A percentile compares a stretch with the other conserved stretches of the same genome.
These are phyloP conservation scores for Kwoniella mangroviensis DNA, from an alignment of 768 basidiomycete genomes.

Conservation along the genomic window DNA sequence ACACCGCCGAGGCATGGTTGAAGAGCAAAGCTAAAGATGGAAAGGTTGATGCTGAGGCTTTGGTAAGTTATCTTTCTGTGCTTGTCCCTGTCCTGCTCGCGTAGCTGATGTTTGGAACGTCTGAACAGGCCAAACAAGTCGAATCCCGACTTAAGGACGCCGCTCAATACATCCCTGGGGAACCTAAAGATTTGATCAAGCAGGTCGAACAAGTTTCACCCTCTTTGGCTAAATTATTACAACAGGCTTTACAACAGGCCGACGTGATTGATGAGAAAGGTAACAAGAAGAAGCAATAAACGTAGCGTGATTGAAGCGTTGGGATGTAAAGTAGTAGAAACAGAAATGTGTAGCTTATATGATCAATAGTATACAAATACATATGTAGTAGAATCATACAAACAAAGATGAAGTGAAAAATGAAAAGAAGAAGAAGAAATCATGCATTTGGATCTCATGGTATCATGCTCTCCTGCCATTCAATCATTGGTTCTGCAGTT, in stretches of 20 bases:
- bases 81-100: too few relatives aligned
- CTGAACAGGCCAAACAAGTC: conserved; percentile 43
- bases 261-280: conserved; percentile 42
- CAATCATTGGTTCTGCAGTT: background rate
- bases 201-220: conserved; percentile 48
- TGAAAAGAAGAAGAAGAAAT: conserved; percentile 2
- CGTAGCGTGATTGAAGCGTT: background rate
- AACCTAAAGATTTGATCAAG: conserved; percentile 49
- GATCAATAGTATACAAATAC: background rate
- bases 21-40: conserved; percentile 51
- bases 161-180: conserved; percentile 42
- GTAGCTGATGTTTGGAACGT: too few relatives aligned
- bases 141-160: conserved; percentile 38
- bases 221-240: conserved; percentile 44
- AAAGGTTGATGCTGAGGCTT: conserved; percentile 49
- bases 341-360: conserved; percentile 11
- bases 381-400: too few relatives aligned
- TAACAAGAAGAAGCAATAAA: conserved; percentile 41
- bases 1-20: conserved; percentile 49
- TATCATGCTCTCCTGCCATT: background rate
- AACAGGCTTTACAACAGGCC: conserved; percentile 46
- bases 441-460: conserved; percentile 10
- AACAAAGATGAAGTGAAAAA: background rate
- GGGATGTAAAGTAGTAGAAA: background rate
- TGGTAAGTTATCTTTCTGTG: conserved; percentile 27